A percentile compares a stretch with the other conserved stretches of the same genome.
Evolutionary conservation across 768 basidiomycete genomes (phyloP).

Genomic region (Boletus subcaerulescens): DNA sequence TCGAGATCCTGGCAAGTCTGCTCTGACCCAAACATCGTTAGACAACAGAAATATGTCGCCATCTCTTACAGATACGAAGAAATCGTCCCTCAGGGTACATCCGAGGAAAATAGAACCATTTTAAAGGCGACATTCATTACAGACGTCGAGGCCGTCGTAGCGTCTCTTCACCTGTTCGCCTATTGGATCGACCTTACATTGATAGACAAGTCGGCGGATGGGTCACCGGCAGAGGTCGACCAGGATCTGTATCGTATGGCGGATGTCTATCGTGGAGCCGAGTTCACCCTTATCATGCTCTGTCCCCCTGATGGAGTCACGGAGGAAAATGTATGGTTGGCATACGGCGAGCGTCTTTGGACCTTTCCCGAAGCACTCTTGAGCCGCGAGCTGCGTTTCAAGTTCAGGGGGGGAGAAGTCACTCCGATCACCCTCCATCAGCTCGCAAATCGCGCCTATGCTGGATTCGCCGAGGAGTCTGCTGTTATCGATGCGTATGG

Average conservation of each 20-base stretch:
- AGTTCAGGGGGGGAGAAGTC: conserved; percentile 10
- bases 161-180: conserved; percentile 9
- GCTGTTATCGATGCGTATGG: conserved; percentile 21
- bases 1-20: conserved; percentile 1
- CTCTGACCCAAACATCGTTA: neutral
- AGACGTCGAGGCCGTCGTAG: neutral
- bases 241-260: conserved; percentile 25
- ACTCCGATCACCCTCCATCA: conserved; percentile 20
- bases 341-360: conserved; percentile 25
- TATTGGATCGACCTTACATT: conserved; percentile 24
- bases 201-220: neutral
- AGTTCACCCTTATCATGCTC: conserved; percentile 26
- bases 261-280: conserved; percentile 19
- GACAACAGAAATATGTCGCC: conserved; percentile 14
- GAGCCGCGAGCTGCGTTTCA: conserved; percentile 19
- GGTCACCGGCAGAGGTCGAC: conserved; percentile 1
- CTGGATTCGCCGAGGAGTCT: conserved; percentile 13
- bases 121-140: neutral
- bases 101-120: neutral
- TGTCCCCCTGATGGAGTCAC: neutral
- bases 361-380: conserved; percentile 23
- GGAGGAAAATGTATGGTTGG: conserved; percentile 10
- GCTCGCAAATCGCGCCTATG: conserved; percentile 24
- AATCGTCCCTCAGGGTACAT: neutral
- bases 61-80: conserved; percentile 20